phyloP scores from a whole-genome alignment of 306 rosid genomes.

The Prinsepia uniflora region DNA sequence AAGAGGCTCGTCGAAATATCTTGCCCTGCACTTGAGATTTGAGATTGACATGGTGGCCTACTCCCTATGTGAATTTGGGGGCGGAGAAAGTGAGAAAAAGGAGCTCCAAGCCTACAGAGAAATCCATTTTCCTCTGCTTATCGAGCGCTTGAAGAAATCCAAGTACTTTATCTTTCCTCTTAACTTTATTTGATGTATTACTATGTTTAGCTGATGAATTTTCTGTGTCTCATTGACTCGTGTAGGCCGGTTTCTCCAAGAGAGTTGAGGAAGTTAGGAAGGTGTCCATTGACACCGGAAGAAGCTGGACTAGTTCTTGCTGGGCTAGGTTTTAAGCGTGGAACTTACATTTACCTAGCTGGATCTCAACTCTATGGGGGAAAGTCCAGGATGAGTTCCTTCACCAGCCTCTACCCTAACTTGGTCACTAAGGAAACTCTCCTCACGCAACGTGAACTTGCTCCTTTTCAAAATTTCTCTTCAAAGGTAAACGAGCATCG shows the following conservation, averaged over 20 bases:
- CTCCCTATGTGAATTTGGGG: conserved; percentile 90
- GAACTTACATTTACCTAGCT: conserved; percentile 78
- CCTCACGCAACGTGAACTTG: conserved; percentile 68
- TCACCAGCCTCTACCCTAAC: conserved; percentile 78
- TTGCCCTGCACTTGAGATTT: conserved; percentile 88
- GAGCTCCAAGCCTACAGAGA: conserved; percentile 86
- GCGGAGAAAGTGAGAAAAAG: conserved; percentile 66
- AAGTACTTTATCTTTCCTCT: conserved; percentile 34
- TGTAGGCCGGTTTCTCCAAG: conserved; percentile 48
- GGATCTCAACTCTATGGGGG: conserved; percentile 84
- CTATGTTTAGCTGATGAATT: conserved; percentile 8
- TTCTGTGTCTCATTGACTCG: neutral
- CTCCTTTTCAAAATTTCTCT: conserved; percentile 77
- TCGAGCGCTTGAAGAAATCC: conserved; percentile 79
- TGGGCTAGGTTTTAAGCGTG: conserved; percentile 61
- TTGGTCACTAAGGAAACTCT: conserved; percentile 79
- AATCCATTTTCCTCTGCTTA: conserved; percentile 74
- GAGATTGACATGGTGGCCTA: conserved; percentile 96
- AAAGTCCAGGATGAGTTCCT: conserved; percentile 62
- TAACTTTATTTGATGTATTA: neutral
- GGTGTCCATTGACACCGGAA: conserved; percentile 95
- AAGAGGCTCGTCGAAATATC: conserved; percentile 51
- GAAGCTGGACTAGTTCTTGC: conserved; percentile 96
- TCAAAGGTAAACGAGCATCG: conserved; percentile 58
- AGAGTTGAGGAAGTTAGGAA: conserved; percentile 70